Conservation (phyloP, 495 filamentous ascomycete genomes). For the Penicillium coprophilum region DNA sequence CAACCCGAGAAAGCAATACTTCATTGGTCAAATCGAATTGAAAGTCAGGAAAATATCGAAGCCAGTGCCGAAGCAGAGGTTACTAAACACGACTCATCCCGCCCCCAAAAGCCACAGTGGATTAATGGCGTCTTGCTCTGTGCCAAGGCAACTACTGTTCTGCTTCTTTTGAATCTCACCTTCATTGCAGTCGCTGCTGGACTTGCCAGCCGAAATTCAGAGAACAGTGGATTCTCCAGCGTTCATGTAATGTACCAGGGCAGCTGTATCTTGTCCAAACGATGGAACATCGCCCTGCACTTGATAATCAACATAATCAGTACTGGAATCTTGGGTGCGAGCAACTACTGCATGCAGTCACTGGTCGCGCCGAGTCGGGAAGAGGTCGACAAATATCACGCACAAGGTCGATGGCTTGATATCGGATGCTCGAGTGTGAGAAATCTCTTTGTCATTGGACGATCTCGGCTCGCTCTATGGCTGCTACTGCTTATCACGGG, state of each 20-base stretch:
- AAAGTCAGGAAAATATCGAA: too few relatives aligned
- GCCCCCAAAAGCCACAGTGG: too few relatives aligned
- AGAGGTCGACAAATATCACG: slow-evolving; percentile 25
- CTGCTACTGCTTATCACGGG: slow-evolving; percentile 17
- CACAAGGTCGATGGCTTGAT: slow-evolving; percentile 21
- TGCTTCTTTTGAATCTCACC: too few relatives aligned
- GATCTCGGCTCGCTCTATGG: slow-evolving; percentile 15
- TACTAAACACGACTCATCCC: too few relatives aligned
- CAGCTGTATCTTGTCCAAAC: slow-evolving; percentile 1
- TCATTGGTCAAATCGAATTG: too few relatives aligned
- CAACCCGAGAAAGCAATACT: too few relatives aligned
- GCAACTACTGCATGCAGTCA: slow-evolving; percentile 43
- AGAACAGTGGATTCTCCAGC: too few relatives aligned
- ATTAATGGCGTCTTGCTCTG: too few relatives aligned
- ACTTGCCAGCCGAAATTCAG: too few relatives aligned
- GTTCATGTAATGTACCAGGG: not conserved
- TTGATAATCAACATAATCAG: slow-evolving; percentile 36
- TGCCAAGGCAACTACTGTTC: too few relatives aligned
- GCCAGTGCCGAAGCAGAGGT: too few relatives aligned
- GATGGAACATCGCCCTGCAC: slow-evolving; percentile 22
- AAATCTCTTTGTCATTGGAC: slow-evolving; percentile 17
- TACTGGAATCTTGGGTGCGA: slow-evolving; percentile 31
- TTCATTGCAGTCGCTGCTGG: too few relatives aligned
- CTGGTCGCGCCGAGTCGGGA: slow-evolving; percentile 30
- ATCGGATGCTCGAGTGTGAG: slow-evolving; percentile 22